phyloP scores from a whole-genome alignment of 1,284 basidiomycete species.

The Clitocybe nebularis region DNA sequence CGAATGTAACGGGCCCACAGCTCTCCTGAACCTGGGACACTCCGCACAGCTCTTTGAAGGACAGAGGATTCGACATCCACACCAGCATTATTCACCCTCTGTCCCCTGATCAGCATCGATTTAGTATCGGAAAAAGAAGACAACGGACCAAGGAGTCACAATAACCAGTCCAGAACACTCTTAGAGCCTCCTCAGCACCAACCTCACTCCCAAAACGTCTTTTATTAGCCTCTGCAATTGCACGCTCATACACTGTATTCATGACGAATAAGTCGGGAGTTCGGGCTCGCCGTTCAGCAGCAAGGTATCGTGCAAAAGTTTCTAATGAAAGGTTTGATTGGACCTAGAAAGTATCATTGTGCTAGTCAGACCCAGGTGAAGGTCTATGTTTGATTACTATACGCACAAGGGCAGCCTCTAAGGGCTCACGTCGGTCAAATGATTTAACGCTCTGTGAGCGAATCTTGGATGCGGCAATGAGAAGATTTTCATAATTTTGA shows the following conservation, averaged over 20 bases:
- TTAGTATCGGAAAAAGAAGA: neutral
- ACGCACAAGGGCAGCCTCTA: constrained; percentile 59
- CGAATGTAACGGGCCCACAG: constrained; percentile 74
- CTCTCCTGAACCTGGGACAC: constrained; percentile 65
- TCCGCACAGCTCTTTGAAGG: constrained; percentile 55
- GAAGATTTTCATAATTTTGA: constrained; percentile 69
- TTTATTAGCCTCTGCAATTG: constrained; percentile 67
- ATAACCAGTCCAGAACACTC: constrained; percentile 64
- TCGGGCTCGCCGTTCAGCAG: constrained; percentile 61
- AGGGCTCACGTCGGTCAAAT: constrained; percentile 57
- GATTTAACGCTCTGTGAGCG: constrained; percentile 56
- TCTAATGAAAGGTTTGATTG: constrained; percentile 50
- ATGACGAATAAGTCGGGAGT: constrained; percentile 62
- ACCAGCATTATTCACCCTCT: constrained; percentile 48
- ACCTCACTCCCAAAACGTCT: constrained; percentile 46
- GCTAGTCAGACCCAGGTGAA: constrained; percentile 3
- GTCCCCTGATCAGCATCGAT: constrained; percentile 6
- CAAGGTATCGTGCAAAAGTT: constrained; percentile 60
- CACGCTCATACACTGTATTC: constrained; percentile 69
- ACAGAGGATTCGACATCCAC: constrained; percentile 37
- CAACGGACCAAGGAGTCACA: constrained; percentile 46
- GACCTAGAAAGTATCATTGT: constrained; percentile 34
- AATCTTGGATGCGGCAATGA: constrained; percentile 74
- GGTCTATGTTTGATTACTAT: constrained; percentile 4
- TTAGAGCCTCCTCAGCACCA: constrained; percentile 54